Conservation (phyloP, 108 stramenopile genomes). For the Fragilaria crotonensis region DNA sequence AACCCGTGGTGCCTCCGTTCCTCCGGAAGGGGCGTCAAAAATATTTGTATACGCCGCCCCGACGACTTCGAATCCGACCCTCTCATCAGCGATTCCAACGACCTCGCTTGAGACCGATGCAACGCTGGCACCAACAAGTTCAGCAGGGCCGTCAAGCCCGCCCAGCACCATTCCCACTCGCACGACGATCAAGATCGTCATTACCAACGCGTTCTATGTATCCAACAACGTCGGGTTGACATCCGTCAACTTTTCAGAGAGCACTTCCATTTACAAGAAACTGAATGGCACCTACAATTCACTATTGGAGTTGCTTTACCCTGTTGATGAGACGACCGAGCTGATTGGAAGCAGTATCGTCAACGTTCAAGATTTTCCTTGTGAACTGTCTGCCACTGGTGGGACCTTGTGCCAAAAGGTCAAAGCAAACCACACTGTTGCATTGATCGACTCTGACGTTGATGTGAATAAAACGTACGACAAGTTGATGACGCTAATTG, state of each 20-base stretch:
- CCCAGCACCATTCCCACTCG: not conserved
- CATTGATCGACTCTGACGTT: not conserved
- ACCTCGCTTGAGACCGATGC: not conserved
- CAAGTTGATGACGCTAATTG: not conserved
- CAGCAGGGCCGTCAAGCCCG: not conserved
- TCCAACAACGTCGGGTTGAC: not conserved
- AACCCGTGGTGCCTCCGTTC: no score
- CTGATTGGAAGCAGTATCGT: not conserved
- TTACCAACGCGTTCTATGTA: not conserved
- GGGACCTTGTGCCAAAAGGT: not conserved
- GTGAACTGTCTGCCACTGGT: not conserved
- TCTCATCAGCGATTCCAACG: not conserved
- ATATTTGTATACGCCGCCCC: no score
- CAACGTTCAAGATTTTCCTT: not conserved
- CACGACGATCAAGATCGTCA: not conserved
- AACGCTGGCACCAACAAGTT: not conserved
- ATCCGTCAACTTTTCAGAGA: not conserved
- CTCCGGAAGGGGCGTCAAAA: no score
- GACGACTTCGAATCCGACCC: not conserved
- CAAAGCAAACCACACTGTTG: not conserved
- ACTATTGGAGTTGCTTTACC: not conserved
- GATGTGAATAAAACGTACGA: not conserved
- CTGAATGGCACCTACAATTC: not conserved
- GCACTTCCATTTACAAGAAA: not conserved
- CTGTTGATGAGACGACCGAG: not conserved